Evolutionary conservation across 441 rosid genomes (phyloP), one percentile per base, ranked within the genome.

Genomic region (Brassica hybrid): DNA sequence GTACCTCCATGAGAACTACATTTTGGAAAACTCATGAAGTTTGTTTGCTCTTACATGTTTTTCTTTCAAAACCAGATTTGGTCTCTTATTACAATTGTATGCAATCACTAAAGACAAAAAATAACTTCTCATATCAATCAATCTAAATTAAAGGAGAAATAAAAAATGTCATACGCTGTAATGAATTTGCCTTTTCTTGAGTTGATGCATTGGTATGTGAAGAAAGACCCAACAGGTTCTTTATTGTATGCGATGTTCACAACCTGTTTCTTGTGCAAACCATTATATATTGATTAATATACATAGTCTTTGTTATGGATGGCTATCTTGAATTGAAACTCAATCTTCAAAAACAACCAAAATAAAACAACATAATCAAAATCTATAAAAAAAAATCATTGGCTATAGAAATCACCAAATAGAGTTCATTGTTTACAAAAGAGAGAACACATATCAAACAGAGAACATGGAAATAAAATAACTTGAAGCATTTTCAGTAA

Each of bases 201-300:
- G 41, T 62, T 48, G 64, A 89, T 63, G 41, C 41, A 36, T 54
- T 86, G 85, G 79, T 88, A 85, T 34, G 86, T 85, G 50, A 68
- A 76, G 9, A 78, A 68, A 3, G 80, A 73, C 36, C 71, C 84
- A 69, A 8, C 41, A 36, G 10, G 41, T 8, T 36, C 41, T 45
- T 72, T 74, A 11, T 58, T 57, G 80, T 84, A 88, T 12, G 79
- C 81, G 71, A 89, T 27, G 71, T 81, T 83, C 85, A 88, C 76
- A 63, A 86, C 84, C 77, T 88, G 87, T 56, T 81, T 85, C 77
- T 84, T 87, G 85, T 79, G 59, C 34, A 88, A 73, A 75, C 90
- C 89, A 67, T 88, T 36, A 36, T 36, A 36, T 36, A 36, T 36
- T 36, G 43, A 36, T 36, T 36, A 36, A 36, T 36, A 36, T 36